Evolutionary conservation across 805 yeast species (phyloP), one percentile per base, ranked within the genome.

Genomic region (Candida pini): DNA sequence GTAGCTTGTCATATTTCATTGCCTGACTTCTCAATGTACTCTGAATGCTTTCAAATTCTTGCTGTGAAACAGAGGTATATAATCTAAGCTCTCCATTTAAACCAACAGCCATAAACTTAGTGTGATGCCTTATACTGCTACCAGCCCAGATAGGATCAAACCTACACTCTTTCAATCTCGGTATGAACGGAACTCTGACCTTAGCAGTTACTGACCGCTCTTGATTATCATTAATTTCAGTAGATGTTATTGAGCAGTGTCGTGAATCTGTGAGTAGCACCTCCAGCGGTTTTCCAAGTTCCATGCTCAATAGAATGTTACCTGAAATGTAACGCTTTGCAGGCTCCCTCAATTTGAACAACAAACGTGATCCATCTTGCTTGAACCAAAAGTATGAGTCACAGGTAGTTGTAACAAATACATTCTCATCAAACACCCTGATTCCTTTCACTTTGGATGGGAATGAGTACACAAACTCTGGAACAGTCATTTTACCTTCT

Each of bases 21-120:
- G 9, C 15, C 9, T 21, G 38, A 43, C 16, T 23, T 25, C 19
- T 25, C 18, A 36, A 28, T 9, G 28, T 16, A 9, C 5, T 12
- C 18, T 12, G 10, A 10, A 47, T 9, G 12, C 18, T 28, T 5
- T 42, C 39, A 23, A 16, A 46, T 13, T 38, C 34, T 5, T 23
- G 28, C 18, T 31, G 24, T 2, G 40, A 18, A 9, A 47, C 30
- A 3, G 31, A 26, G 4, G 43, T 38, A 26, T 38, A 63, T 2
- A 58, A 10, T 9, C 50, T 46, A 6, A 65, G 38, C 27, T 63
- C 67, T 4, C 73, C 72, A 26, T 59, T 54, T 13, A 66, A 26
- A 1, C 71, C 71, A 36, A 61, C 56, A 9, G 63, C 45, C 13
- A 59, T 29, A 28, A 57, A 50, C 26, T 31, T 38, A 6, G 20